Evolutionary conservation across 495 filamentous ascomycete genomes (phyloP).

Genomic region (Aspergillus steynii): DNA sequence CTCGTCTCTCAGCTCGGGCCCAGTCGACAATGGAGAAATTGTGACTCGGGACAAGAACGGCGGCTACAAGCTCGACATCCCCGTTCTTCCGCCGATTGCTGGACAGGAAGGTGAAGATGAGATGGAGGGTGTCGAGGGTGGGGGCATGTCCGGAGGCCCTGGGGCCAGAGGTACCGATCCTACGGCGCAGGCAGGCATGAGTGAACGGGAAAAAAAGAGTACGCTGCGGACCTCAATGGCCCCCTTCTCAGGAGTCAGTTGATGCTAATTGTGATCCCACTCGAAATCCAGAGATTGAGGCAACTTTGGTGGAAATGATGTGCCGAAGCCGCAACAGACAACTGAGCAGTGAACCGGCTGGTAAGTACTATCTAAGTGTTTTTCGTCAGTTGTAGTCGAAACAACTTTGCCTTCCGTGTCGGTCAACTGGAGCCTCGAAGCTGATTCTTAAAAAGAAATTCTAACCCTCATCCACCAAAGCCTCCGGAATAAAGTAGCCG

Average conservation of each 20-base stretch:
- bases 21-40: conserved; percentile 63
- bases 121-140: conserved; percentile 38
- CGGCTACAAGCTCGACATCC: conserved; percentile 70
- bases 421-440: conserved; percentile 7
- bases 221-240: conserved; percentile 15
- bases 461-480: conserved; percentile 71
- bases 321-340: conserved; percentile 63
- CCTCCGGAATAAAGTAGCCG: conserved; percentile 67
- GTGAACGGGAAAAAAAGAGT: conserved; percentile 49
- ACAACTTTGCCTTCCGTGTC: not conserved
- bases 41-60: conserved; percentile 76
- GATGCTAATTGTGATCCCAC: conserved; percentile 1
- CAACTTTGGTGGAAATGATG: conserved; percentile 51
- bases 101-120: conserved; percentile 57
- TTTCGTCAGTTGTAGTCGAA: not conserved
- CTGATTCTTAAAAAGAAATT: conserved; percentile 56
- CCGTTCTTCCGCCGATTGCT: conserved; percentile 50
- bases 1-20: conserved; percentile 31
- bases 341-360: conserved; percentile 63
- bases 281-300: conserved; percentile 41
- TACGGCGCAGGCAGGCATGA: conserved; percentile 32
- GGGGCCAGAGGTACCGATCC: conserved; percentile 17
- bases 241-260: not conserved
- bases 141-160: conserved; percentile 23
- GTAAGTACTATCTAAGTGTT: conserved; percentile 41